Evolutionary conservation across 2,329 filamentous ascomycete genomes (phyloP).

Genomic region (Akanthomyces muscarius): DNA sequence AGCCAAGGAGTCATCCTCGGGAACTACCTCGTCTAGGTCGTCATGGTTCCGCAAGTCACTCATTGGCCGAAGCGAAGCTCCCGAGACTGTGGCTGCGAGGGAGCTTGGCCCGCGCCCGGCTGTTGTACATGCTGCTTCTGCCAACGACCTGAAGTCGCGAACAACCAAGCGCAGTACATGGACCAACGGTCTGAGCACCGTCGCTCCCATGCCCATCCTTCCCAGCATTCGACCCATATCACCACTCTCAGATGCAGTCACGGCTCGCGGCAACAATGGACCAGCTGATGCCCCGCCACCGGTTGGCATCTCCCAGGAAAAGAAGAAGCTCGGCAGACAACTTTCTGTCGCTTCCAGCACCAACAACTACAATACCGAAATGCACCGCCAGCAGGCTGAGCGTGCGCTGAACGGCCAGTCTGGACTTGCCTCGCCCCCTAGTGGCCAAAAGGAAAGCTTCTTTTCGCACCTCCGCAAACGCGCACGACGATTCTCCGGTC

Average conservation of each 20-base stretch:
- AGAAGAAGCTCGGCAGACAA: constrained; percentile 95
- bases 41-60: constrained; percentile 98
- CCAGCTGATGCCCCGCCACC: constrained; percentile 22
- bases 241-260: constrained; percentile 90
- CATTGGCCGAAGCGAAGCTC: constrained; percentile 71
- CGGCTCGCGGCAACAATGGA: constrained; percentile 75
- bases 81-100: constrained; percentile 55
- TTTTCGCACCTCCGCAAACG: constrained; percentile 96
- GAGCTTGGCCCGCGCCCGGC: constrained; percentile 44
- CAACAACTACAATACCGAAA: constrained; percentile 87
- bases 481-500: constrained; percentile 84
- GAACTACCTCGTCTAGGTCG: constrained; percentile 71
- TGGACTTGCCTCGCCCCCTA: constrained; percentile 70
- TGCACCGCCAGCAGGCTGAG: constrained; percentile 88
- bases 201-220: constrained; percentile 90
- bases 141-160: constrained; percentile 41
- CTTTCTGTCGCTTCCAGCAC: constrained; percentile 87
- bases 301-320: constrained; percentile 51
- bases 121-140: constrained; percentile 39
- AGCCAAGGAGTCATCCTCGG: constrained; percentile 56
- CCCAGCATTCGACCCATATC: constrained; percentile 93
- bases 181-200: constrained; percentile 76
- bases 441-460: constrained; percentile 88
- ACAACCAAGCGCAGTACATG: constrained; percentile 85
- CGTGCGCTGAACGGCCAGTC: constrained; percentile 79